Conservation (phyloP, 305 asterid species). For the Ilex paraguariensis region DNA sequence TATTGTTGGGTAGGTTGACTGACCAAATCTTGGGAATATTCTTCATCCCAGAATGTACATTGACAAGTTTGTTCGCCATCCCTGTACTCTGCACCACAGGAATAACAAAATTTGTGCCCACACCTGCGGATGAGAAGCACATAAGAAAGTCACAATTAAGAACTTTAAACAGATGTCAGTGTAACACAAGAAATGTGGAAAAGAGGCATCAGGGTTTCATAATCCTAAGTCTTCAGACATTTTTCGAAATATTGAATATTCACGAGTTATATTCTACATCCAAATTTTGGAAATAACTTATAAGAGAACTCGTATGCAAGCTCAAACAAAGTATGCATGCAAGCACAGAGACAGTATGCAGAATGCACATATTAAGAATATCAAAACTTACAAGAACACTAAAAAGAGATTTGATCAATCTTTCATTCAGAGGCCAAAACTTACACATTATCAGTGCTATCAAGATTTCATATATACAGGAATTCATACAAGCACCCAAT, state of each 20-base stretch:
- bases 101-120: conserved; percentile 75
- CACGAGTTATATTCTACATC: not conserved
- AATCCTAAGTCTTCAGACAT: not conserved
- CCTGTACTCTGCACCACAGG: conserved; percentile 60
- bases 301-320: no score
- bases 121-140: conserved; percentile 44
- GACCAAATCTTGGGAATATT: conserved; percentile 31
- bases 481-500: no score
- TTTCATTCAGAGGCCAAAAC: no score
- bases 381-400: no score
- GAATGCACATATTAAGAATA: no score
- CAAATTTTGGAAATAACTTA: no score
- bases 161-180: not conserved
- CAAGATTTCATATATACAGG: no score
- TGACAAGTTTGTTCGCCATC: conserved; percentile 57
- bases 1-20: conserved; percentile 49
- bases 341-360: no score
- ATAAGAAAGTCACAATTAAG: not conserved
- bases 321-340: no score
- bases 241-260: no score
- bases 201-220: not conserved
- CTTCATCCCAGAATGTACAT: conserved; percentile 66
- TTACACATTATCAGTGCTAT: no score
- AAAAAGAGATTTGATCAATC: no score
- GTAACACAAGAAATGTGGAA: not conserved